Evolutionary conservation across 1,284 basidiomycete species (phyloP), one percentile per base, ranked within the genome.

Genomic region (Ustilago trichophora): DNA sequence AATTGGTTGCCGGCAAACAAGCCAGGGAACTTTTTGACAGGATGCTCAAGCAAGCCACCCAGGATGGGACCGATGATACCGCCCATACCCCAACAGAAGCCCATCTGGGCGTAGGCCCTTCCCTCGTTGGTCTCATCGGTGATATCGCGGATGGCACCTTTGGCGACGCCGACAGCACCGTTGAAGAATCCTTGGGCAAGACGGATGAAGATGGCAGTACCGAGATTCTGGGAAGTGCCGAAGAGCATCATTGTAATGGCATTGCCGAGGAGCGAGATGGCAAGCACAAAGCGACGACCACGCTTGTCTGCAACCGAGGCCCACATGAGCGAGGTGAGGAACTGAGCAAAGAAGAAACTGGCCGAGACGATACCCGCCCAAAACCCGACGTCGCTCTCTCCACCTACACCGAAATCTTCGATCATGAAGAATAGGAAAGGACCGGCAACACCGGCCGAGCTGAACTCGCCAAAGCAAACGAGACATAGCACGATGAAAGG

Each of bases 21-120:
- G 1, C 84, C 83, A 1, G 92, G 91, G 87, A 91, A 94, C 80
- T 95, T 96, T 52, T 86, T 85, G 0, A 88, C 90, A 3, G 94
- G 93, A 56, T 80, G 75, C 41, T 58, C 48, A 50, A 71, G 74
- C 84, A 74, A 63, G 87, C 90, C 90, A 37, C 85, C 86, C 44
- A 93, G 84, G 25, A 92, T 91, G 33, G 91, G 41, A 86, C 87
- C 91, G 38, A 81, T 58, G 60, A 82, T 82, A 87, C 93, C 93
- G 66, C 94, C 94, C 77, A 97, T 88, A 64, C 93, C 94, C 94
- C 94, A 97, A 68, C 89, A 92, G 82, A 96, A 96, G 18, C 93
- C 93, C 47, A 97, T 86, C 68, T 94, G 91, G 41, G 92, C 92
- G 80, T 96, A 96, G 13, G 94, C 94, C 69, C 92, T 87, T 29